Percentiles rank a stretch among this genome's conserved stretches.
Conservation (phyloP, 202 grass and related monocot species). For the Schoenoplectus triqueter region DNA sequence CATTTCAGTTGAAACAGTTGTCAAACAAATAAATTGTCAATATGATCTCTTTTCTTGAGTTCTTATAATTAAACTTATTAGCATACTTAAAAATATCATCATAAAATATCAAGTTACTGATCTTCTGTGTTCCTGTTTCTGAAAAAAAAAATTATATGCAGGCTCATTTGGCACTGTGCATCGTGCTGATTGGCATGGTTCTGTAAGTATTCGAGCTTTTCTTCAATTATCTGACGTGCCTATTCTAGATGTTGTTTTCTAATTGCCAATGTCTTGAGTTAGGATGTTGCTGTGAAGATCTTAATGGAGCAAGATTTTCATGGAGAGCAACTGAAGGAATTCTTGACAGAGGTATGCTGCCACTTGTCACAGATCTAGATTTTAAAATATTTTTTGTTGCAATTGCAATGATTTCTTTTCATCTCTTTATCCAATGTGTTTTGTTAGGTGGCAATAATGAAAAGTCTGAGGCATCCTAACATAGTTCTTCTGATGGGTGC, state of each 20-base stretch:
- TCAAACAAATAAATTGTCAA: background rate
- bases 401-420: background rate
- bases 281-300: constrained; percentile 96
- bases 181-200: constrained; percentile 90
- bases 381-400: constrained; percentile 25
- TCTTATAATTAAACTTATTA: constrained; percentile 22
- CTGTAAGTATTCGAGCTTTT: constrained; percentile 52
- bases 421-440: constrained; percentile 26
- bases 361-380: background rate
- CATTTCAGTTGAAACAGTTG: background rate
- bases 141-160: constrained; percentile 38
- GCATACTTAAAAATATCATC: background rate
- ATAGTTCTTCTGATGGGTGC: constrained; percentile 98
- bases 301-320: constrained; percentile 90
- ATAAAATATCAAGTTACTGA: constrained; percentile 16
- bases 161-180: constrained; percentile 93
- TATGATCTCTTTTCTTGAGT: background rate
- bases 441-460: constrained; percentile 90
- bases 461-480: constrained; percentile 87
- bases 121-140: background rate
- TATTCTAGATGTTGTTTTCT: constrained; percentile 39
- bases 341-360: constrained; percentile 74
- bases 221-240: background rate
- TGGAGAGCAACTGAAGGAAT: constrained; percentile 67
- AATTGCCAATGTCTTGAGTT: constrained; percentile 34